Conservation (phyloP, 2,329 filamentous ascomycete species). For the Thermochaetoides dissita region DNA sequence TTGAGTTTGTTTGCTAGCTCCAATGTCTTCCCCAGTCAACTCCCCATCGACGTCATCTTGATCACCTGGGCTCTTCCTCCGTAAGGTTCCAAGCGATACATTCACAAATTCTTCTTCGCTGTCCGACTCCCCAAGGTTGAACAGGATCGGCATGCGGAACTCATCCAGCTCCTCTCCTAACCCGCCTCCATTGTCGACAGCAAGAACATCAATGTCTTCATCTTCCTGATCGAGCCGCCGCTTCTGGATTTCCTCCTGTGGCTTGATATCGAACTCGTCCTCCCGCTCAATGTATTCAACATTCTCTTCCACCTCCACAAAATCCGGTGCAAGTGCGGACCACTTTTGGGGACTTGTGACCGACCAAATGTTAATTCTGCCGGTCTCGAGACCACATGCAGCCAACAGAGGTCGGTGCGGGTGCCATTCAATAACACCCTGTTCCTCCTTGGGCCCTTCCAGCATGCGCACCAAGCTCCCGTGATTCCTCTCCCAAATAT, state of each 20-base stretch:
- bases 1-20: constrained; percentile 25
- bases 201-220: constrained; percentile 82
- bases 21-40: constrained; percentile 30
- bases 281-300: constrained; percentile 91
- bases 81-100: constrained; percentile 65
- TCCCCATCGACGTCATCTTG: constrained; percentile 44
- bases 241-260: constrained; percentile 86
- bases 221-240: constrained; percentile 82
- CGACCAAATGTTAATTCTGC: constrained; percentile 90
- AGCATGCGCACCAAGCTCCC: constrained; percentile 93
- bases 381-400: constrained; percentile 83
- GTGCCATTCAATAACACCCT: constrained; percentile 96
- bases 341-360: constrained; percentile 91
- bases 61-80: constrained; percentile 68
- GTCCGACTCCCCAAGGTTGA: constrained; percentile 85
- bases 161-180: constrained; percentile 38
- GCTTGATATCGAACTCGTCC: constrained; percentile 97
- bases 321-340: constrained; percentile 93
- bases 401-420: constrained; percentile 75
- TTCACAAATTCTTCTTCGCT: constrained; percentile 77
- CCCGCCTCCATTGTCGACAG: constrained; percentile 50
- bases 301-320: constrained; percentile 95
- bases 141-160: constrained; percentile 85
- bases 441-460: constrained; percentile 90
- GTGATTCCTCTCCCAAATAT: constrained; percentile 91